A percentile compares a stretch with the other conserved stretches of the same genome.
phyloP scores from a whole-genome alignment of 1,284 basidiomycete species.

The Ceratobasidium sp. region DNA sequence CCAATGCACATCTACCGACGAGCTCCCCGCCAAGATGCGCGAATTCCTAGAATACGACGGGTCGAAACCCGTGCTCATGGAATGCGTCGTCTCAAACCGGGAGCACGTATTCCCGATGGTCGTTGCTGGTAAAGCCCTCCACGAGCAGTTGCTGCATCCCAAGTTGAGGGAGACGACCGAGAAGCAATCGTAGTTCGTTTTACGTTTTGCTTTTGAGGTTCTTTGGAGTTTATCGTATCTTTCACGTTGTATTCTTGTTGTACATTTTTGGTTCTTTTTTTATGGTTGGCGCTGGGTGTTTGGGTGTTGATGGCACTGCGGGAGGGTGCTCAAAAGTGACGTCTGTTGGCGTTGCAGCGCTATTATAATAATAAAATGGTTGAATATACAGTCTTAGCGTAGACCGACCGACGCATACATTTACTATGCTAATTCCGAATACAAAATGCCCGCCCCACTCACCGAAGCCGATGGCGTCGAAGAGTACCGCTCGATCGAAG shows the following conservation, averaged over 20 bases:
- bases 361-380: too few relatives aligned
- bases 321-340: too few relatives aligned
- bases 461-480: too few relatives aligned
- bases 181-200: slow-evolving; percentile 15
- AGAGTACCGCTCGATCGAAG: too few relatives aligned
- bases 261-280: not conserved
- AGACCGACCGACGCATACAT: too few relatives aligned
- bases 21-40: slow-evolving; percentile 95
- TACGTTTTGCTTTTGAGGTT: not conserved
- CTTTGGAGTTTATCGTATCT: not conserved
- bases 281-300: not conserved
- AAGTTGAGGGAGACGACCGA: slow-evolving; percentile 45
- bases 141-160: slow-evolving; percentile 86
- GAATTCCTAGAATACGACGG: slow-evolving; percentile 97
- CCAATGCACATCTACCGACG: slow-evolving; percentile 76
- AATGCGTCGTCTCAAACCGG: slow-evolving; percentile 87
- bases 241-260: slow-evolving; percentile 5
- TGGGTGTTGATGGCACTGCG: too few relatives aligned
- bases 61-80: slow-evolving; percentile 88
- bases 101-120: slow-evolving; percentile 98
- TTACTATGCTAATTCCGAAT: too few relatives aligned
- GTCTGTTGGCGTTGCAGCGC: too few relatives aligned
- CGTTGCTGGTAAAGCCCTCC: slow-evolving; percentile 90
- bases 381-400: too few relatives aligned
- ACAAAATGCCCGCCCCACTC: too few relatives aligned